Conservation (phyloP, 306 rosid genomes). For the Quercus engelmannii region DNA sequence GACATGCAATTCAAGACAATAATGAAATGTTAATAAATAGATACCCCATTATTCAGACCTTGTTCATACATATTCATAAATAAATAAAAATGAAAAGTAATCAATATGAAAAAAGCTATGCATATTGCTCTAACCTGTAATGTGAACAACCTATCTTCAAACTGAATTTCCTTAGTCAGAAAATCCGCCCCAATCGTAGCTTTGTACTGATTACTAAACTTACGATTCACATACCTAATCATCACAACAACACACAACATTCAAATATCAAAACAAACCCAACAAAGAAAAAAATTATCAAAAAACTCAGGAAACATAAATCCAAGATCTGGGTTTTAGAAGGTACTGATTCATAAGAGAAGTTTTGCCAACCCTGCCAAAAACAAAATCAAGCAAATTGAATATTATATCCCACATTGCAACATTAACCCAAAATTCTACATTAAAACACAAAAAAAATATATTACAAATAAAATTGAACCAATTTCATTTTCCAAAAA, state of each 20-base stretch:
- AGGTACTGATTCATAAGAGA: conserved; percentile 95
- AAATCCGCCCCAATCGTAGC: conserved; percentile 99
- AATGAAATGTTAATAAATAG: no score
- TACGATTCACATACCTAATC: conserved; percentile 91
- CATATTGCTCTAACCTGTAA: conserved; percentile 66
- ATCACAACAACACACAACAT: conserved; percentile 6
- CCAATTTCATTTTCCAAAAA: not conserved
- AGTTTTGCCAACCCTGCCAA: conserved; percentile 97
- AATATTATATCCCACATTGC: conserved; percentile 12
- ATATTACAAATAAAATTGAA: not conserved
- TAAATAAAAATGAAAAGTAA: no score
- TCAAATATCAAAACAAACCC: conserved; percentile 15
- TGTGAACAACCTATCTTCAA: conserved; percentile 96
- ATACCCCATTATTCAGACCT: no score
- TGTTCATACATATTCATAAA: no score
- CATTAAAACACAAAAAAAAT: not conserved
- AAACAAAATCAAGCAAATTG: conserved; percentile 4
- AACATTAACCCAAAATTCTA: conserved; percentile 6
- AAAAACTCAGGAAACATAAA: not conserved
- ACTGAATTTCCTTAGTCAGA: conserved; percentile 98
- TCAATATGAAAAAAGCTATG: not conserved
- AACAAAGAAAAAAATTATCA: not conserved
- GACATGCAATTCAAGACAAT: not conserved
- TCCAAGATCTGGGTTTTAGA: conserved; percentile 26
- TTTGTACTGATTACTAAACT: conserved; percentile 98